Percentiles rank a stretch among this genome's conserved stretches.
These are phyloP conservation scores for Fragaria nilgerrensis DNA, from an alignment of 306 rosid species.

Conservation along the genomic window DNA sequence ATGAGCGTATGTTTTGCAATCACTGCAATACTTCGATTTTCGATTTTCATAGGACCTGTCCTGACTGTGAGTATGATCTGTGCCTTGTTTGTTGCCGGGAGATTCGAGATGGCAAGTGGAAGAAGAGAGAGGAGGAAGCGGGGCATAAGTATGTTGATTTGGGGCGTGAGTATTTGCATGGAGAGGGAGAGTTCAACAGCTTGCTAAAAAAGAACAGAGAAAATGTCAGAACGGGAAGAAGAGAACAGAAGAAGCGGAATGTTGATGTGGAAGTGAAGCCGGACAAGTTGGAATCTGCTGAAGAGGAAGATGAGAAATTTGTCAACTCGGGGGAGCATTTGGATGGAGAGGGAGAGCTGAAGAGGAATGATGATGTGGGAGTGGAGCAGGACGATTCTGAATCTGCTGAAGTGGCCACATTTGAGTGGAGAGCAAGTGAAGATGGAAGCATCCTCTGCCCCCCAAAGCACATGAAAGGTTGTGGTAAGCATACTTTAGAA, in stretches of 20 bases:
- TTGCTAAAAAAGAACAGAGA: neutral
- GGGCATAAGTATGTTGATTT: neutral
- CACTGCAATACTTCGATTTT: conserved; percentile 80
- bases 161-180: conserved; percentile 47
- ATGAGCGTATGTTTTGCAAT: conserved; percentile 72
- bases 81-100: conserved; percentile 79
- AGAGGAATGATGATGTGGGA: neutral
- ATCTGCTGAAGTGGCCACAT: conserved; percentile 16
- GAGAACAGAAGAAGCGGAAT: no score
- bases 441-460: conserved; percentile 77
- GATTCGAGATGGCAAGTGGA: conserved; percentile 53
- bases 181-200: neutral
- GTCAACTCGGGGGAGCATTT: conserved; percentile 26
- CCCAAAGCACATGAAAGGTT: conserved; percentile 40
- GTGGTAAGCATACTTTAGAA: conserved; percentile 54
- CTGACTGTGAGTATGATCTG: conserved; percentile 67
- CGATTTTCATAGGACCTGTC: conserved; percentile 78
- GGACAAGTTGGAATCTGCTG: neutral
- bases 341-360: conserved; percentile 24
- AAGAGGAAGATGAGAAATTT: no score
- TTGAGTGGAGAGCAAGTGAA: conserved; percentile 49
- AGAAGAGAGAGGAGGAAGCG: neutral
- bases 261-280: neutral
- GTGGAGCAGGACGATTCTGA: neutral
- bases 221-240: neutral